Conservation (phyloP, 2,329 filamentous ascomycete genomes). For the Botrytis porri region DNA sequence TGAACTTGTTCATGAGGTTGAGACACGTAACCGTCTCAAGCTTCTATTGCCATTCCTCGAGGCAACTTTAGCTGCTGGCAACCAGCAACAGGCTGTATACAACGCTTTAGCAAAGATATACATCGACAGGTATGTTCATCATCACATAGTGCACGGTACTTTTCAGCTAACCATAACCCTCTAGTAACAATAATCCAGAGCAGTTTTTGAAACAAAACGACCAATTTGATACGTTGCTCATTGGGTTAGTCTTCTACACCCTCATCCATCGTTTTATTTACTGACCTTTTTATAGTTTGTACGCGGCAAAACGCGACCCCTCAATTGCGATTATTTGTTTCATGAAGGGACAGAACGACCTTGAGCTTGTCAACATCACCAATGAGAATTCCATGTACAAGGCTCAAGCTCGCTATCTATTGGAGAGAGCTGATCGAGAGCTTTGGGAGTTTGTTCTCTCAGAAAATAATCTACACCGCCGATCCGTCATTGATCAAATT, state of each 20-base stretch:
- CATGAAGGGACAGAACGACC: constrained; percentile 92
- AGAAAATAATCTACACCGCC: constrained; percentile 91
- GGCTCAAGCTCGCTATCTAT: constrained; percentile 90
- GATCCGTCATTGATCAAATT: constrained; percentile 93
- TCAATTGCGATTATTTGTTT: constrained; percentile 68
- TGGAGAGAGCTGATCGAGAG: constrained; percentile 85
- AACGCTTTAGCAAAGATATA: constrained; percentile 99
- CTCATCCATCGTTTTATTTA: not conserved
- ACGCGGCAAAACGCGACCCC: not conserved
- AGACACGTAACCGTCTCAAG: constrained; percentile 92
- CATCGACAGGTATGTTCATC: constrained; percentile 64
- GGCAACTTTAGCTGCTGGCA: constrained; percentile 81
- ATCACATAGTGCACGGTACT: not conserved
- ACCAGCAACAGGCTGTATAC: constrained; percentile 94
- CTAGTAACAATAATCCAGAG: constrained; percentile 89
- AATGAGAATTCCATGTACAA: constrained; percentile 99
- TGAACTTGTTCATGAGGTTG: constrained; percentile 90
- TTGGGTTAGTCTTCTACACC: not conserved
- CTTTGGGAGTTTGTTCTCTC: constrained; percentile 94
- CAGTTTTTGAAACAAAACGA: constrained; percentile 71
- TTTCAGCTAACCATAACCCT: not conserved
- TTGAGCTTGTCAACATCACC: constrained; percentile 95
- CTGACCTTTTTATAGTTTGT: not conserved
- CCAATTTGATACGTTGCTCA: not conserved
- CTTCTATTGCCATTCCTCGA: constrained; percentile 94